phyloP scores from a whole-genome alignment of 768 basidiomycete species.

The Lyophyllum atratum region DNA sequence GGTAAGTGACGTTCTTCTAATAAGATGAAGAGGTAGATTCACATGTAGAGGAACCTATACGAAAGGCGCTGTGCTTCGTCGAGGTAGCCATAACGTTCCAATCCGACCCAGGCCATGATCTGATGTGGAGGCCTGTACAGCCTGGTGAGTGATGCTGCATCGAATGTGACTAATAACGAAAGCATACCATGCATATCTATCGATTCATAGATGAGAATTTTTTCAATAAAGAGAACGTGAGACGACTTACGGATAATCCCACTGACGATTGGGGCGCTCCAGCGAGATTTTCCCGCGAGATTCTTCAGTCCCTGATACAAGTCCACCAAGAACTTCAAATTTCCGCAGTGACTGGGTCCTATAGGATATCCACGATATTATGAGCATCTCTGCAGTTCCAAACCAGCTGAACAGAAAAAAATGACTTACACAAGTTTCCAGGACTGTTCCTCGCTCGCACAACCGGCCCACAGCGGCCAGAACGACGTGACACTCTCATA shows the following conservation, averaged over 20 bases:
- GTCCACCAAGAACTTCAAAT: conserved; percentile 94
- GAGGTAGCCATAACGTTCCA: conserved; percentile 93
- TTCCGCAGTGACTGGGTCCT: conserved; percentile 88
- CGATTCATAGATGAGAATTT: conserved; percentile 15
- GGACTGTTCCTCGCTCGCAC: conserved; percentile 94
- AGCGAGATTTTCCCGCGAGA: conserved; percentile 95
- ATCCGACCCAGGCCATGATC: conserved; percentile 97
- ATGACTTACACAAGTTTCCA: conserved; percentile 85
- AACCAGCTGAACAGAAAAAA: not conserved
- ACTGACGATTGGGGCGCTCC: conserved; percentile 96
- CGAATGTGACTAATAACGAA: not conserved
- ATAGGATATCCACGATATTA: conserved; percentile 21
- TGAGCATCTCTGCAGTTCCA: not conserved
- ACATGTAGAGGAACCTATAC: conserved; percentile 99
- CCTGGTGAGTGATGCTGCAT: conserved; percentile 11
- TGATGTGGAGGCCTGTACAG: conserved; percentile 86
- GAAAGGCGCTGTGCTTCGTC: conserved; percentile 92
- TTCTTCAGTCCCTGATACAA: conserved; percentile 96
- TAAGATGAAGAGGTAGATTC: conserved; percentile 8
- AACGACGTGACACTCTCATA: conserved; percentile 98
- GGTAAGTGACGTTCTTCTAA: not conserved
- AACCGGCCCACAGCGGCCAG: conserved; percentile 98
- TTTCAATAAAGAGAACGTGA: conserved; percentile 3
- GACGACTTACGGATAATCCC: conserved; percentile 89
- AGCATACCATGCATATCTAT: conserved; percentile 67